phyloP scores from a whole-genome alignment of 768 basidiomycete genomes.

The Tephrocybe rancida region DNA sequence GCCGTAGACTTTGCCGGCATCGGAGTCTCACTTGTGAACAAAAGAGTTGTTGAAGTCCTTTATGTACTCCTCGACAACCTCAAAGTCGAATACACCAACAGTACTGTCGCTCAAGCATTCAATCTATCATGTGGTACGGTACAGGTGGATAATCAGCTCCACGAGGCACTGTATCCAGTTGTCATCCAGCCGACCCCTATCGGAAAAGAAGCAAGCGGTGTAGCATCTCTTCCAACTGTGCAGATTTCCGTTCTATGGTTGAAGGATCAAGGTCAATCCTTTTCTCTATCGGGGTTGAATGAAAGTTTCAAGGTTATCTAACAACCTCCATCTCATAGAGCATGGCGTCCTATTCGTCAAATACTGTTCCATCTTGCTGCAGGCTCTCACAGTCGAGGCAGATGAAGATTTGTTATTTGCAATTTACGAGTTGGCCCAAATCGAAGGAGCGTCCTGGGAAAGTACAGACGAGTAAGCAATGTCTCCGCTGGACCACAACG shows the following conservation, averaged over 20 bases:
- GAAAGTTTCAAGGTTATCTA: not conserved
- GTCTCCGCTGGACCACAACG: not conserved
- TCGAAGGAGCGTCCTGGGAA: conserved; percentile 92
- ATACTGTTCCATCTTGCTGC: conserved; percentile 92
- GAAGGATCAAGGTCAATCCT: conserved; percentile 86
- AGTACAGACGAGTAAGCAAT: conserved; percentile 68
- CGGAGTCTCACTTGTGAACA: conserved; percentile 90
- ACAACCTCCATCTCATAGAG: conserved; percentile 45
- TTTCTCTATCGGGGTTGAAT: not conserved
- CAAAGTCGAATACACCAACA: conserved; percentile 84
- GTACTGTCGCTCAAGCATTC: conserved; percentile 75
- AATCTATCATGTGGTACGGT: conserved; percentile 83
- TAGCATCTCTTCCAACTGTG: conserved; percentile 85
- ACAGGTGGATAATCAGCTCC: conserved; percentile 97
- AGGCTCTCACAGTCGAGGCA: conserved; percentile 93
- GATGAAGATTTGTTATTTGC: conserved; percentile 97
- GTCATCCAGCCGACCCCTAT: conserved; percentile 93
- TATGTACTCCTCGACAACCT: conserved; percentile 81
- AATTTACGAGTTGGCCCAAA: conserved; percentile 87
- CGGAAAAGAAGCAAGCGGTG: conserved; percentile 69
- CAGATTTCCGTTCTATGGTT: conserved; percentile 88
- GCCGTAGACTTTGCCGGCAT: conserved; percentile 85
- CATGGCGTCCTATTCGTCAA: conserved; percentile 98
- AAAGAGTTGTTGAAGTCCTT: conserved; percentile 83
- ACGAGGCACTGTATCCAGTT: conserved; percentile 94